phyloP scores from a whole-genome alignment of 2,329 filamentous ascomycete genomes.

The Mariannaea elegans region DNA sequence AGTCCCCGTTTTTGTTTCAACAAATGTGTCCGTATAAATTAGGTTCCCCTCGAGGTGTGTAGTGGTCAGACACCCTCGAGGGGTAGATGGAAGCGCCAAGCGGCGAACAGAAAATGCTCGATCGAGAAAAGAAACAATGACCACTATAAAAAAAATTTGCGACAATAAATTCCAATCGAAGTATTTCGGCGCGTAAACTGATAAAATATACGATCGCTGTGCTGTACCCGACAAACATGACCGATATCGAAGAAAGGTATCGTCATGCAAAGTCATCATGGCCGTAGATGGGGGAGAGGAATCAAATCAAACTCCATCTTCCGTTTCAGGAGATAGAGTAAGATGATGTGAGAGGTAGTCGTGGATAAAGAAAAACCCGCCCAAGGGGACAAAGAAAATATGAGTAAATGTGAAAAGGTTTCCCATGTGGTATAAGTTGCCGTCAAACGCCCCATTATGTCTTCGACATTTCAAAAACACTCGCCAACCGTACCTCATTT shows the following conservation, averaged over 20 bases:
- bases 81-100: constrained; percentile 35
- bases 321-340: constrained; percentile 40
- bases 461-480: constrained; percentile 33
- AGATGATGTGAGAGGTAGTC: constrained; percentile 42
- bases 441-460: constrained; percentile 45
- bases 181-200: constrained; percentile 36
- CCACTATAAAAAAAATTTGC: constrained; percentile 41
- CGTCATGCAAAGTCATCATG: constrained; percentile 68
- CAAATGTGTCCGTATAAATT: constrained; percentile 44
- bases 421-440: constrained; percentile 49
- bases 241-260: constrained; percentile 60
- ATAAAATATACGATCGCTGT: constrained; percentile 62
- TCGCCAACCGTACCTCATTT: constrained; percentile 23
- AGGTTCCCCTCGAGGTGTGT: constrained; percentile 36
- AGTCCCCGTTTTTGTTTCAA: constrained; percentile 34
- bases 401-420: constrained; percentile 8
- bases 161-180: constrained; percentile 42
- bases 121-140: constrained; percentile 35
- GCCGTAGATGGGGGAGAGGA: constrained; percentile 44
- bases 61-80: constrained; percentile 36
- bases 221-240: constrained; percentile 70
- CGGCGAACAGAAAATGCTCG: constrained; percentile 29
- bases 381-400: constrained; percentile 35
- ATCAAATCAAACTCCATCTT: constrained; percentile 28
- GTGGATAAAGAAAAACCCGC: constrained; percentile 32